Evolutionary conservation across 2,329 filamentous ascomycete species (phyloP), one percentile per base, ranked within the genome.

Genomic region (Curvularia spicifera): DNA sequence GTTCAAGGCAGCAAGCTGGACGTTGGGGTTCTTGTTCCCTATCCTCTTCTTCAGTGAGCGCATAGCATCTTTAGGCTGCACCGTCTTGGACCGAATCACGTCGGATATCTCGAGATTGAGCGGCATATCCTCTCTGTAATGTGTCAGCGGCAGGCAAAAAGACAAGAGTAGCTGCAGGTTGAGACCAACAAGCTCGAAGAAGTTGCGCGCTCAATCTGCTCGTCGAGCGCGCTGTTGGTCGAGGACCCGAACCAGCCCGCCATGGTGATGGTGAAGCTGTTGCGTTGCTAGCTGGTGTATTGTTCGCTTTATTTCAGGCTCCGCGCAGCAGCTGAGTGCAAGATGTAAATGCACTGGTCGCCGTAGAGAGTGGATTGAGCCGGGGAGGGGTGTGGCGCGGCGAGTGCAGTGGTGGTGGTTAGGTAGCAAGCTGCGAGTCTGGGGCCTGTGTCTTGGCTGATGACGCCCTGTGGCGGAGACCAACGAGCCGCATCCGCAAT

Each of bases 31-130:
- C 83, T 93, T 96, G 83, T 97, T 93, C 79, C 91, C 93, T 82
- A 99, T 93, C 76, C 95, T 89, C 75, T 88, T 88, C 81, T 97
- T 98, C 72, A 99, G 82, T 43, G 92, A 94, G 76, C 93, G 91
- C 95, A 99, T 99, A 62, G 95, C 95, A 79, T 99, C 95, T 79
- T 94, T 97, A 53, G 95, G 94, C 77, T 93, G 93, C 50, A 99
- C 94, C 18, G 93, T 96, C 82, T 98, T 98, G 72, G 93, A 98
- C 70, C 95, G 88, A 78, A 99, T 97, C 69, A 96, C 84, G 81
- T 99, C 95, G 77, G 94, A 97, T 70, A 99, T 98, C 79, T 99
- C 95, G 73, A 99, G 88, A 77, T 98, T 98, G 68, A 97, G 87
- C 40, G 95, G 90, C 76, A 99, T 98, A 74, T 99, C 94, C 80